Conservation (phyloP, 2,329 filamentous ascomycete species). For the Coniochaeta sp. region DNA sequence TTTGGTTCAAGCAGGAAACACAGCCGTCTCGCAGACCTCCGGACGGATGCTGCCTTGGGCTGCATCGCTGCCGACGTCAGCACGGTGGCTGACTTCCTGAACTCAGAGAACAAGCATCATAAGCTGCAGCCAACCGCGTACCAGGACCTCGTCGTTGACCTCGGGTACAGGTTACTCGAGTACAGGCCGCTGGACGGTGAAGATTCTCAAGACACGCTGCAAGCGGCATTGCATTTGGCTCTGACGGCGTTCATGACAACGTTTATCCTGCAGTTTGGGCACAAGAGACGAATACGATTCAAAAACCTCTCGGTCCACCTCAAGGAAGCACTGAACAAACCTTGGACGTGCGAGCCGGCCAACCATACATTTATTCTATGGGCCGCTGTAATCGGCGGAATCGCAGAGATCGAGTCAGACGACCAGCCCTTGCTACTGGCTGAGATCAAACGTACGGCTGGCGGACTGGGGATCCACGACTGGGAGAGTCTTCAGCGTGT, state of each 20-base stretch:
- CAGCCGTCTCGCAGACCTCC: neutral
- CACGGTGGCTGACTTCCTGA: neutral
- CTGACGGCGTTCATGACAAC: neutral
- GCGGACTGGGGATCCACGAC: neutral
- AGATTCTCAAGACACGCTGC: neutral
- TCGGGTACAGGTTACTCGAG: neutral
- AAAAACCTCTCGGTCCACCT: neutral
- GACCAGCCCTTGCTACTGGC: neutral
- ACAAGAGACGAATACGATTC: neutral
- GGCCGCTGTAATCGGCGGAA: neutral
- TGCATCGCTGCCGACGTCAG: neutral
- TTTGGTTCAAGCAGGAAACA: neutral
- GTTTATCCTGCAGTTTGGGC: neutral
- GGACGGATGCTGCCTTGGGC: neutral
- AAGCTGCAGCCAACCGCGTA: neutral
- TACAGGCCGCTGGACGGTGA: neutral
- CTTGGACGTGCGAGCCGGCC: neutral
- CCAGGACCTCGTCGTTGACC: neutral
- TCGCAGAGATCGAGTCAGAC: neutral
- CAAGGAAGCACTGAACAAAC: neutral
- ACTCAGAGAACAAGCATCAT: neutral
- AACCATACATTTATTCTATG: neutral
- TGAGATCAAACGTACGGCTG: neutral
- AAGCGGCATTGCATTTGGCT: neutral
- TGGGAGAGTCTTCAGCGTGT: neutral